Evolutionary conservation across 2,329 filamentous ascomycete genomes (phyloP).

Genomic region (Berkeleyomyces rouxiae): DNA sequence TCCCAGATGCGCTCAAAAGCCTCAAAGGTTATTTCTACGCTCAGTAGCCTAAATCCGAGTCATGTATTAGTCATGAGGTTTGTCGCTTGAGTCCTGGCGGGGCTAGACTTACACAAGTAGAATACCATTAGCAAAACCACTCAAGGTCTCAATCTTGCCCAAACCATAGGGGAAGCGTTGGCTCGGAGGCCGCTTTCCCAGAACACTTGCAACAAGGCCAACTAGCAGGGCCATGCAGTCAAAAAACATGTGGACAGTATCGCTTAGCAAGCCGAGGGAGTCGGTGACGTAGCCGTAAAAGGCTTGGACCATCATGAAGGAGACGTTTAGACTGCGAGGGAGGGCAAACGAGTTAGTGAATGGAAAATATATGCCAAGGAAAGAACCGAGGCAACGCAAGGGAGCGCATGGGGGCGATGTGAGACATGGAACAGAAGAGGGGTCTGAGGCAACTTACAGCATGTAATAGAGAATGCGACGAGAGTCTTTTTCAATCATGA

Average conservation of each 20-base stretch:
- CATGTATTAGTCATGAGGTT: neutral
- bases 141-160: conserved; percentile 90
- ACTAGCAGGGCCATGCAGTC: conserved; percentile 87
- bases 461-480: conserved; percentile 96
- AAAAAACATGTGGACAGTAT: conserved; percentile 99
- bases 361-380: neutral
- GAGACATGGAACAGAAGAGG: neutral
- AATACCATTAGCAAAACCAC: conserved; percentile 90
- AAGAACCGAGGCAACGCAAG: neutral
- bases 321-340: conserved; percentile 60
- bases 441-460: conserved; percentile 37
- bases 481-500: conserved; percentile 81
- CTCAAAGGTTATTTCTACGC: conserved; percentile 89
- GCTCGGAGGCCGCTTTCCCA: conserved; percentile 92
- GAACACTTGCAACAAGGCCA: conserved; percentile 77
- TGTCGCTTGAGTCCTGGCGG: neutral
- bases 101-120: conserved; percentile 56
- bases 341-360: neutral
- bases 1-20: conserved; percentile 76
- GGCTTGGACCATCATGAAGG: conserved; percentile 86
- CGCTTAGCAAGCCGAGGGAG: conserved; percentile 84
- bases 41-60: conserved; percentile 50
- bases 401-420: neutral
- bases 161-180: conserved; percentile 85
- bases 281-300: conserved; percentile 90